Percentiles rank a stretch among this genome's conserved stretches.
Evolutionary conservation across 106 monocot genomes (phyloP).

Genomic region (Dendrobium officinale): DNA sequence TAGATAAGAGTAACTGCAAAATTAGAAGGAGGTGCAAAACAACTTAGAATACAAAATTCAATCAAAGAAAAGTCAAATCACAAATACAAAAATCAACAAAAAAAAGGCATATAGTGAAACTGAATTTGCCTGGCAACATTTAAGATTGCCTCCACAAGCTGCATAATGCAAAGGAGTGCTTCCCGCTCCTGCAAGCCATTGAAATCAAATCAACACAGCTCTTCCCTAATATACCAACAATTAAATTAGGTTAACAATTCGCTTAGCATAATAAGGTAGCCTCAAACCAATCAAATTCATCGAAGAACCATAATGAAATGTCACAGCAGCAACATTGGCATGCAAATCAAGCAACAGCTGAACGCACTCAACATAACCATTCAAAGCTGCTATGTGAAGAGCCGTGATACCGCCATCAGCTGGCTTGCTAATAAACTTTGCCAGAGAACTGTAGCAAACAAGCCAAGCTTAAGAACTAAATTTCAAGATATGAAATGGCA

Average conservation of each 20-base stretch:
- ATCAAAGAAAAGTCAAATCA: not conserved
- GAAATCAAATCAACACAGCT: not conserved
- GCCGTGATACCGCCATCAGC: conserved; percentile 94
- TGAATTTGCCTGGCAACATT: conserved; percentile 77
- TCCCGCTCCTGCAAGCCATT: conserved; percentile 58
- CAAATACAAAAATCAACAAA: not conserved
- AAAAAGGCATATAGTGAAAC: not conserved
- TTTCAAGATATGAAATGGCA: not conserved
- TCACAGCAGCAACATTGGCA: conserved; percentile 63
- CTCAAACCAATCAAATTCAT: conserved; percentile 72
- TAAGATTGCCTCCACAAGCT: conserved; percentile 82
- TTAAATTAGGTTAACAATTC: not conserved
- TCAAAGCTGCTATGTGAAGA: conserved; percentile 84
- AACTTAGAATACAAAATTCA: not conserved
- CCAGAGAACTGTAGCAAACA: conserved; percentile 44
- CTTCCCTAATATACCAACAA: too few relatives aligned
- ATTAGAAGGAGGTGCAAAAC: not conserved
- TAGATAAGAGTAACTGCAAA: conserved; percentile 71
- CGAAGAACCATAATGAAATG: conserved; percentile 77
- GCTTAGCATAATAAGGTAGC: not conserved
- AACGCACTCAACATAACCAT: conserved; percentile 76
- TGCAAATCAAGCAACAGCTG: conserved; percentile 84
- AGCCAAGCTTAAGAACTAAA: not conserved
- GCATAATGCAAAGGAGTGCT: conserved; percentile 99
- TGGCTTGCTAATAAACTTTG: conserved; percentile 63